Percentiles rank a stretch among this genome's conserved stretches.
These are phyloP conservation scores for Phaffia tasmanica DNA, from an alignment of 768 basidiomycete species.

Conservation along the genomic window DNA sequence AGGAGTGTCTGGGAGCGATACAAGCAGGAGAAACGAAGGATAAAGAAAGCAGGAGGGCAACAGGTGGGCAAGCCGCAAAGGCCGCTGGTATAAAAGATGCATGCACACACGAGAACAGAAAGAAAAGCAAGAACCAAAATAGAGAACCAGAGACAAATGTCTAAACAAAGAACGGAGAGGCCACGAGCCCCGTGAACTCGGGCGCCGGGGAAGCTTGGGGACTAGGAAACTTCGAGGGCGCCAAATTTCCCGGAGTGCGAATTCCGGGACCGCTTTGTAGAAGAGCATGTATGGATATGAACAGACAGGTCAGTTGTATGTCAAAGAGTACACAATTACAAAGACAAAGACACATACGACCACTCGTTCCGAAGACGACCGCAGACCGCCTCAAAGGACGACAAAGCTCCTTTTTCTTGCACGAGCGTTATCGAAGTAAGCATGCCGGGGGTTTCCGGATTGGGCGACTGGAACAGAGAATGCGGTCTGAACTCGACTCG, in stretches of 20 bases:
- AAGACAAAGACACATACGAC: not conserved
- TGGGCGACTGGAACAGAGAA: slow-evolving; percentile 19
- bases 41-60: no score
- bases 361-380: slow-evolving; percentile 9
- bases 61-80: no score
- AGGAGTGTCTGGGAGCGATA: no score
- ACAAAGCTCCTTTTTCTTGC: slow-evolving; percentile 75
- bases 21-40: no score
- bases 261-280: not conserved
- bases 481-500: slow-evolving; percentile 55
- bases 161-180: no score
- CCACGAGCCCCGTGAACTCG: no score
- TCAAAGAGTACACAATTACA: no score
- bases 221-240: not conserved
- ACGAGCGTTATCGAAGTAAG: slow-evolving; percentile 54
- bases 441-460: slow-evolving; percentile 37
- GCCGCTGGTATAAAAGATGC: no score
- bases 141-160: no score
- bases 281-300: not conserved
- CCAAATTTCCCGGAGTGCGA: not conserved
- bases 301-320: not conserved
- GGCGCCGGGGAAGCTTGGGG: not conserved
- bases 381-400: slow-evolving; percentile 52
- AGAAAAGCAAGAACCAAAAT: no score
- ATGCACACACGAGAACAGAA: no score